These are phyloP conservation scores for Nectriaceae sp. DNA, from an alignment of 2,329 filamentous ascomycete species.

Conservation along the genomic window DNA sequence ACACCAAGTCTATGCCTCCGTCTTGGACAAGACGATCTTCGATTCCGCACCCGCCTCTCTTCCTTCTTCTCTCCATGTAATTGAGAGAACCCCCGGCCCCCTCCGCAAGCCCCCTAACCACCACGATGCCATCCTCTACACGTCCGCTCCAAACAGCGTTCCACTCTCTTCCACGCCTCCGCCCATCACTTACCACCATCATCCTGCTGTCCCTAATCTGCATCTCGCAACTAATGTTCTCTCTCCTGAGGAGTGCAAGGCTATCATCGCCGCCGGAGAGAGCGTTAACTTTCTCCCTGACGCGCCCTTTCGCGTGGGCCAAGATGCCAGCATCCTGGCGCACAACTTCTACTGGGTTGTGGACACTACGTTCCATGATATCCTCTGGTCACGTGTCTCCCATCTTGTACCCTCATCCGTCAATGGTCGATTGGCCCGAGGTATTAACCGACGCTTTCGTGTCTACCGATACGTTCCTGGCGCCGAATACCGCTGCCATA, in stretches of 20 bases:
- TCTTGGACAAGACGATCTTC: slow-evolving; percentile 59
- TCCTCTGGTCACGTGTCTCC: slow-evolving; percentile 62
- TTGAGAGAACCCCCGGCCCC: slow-evolving; percentile 62
- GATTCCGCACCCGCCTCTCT: slow-evolving; percentile 38
- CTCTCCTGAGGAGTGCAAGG: slow-evolving; percentile 60
- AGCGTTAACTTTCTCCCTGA: slow-evolving; percentile 67
- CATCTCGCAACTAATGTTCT: slow-evolving; percentile 62
- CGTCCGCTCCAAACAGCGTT: slow-evolving; percentile 59
- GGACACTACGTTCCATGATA: slow-evolving; percentile 63
- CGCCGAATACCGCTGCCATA: slow-evolving; percentile 71
- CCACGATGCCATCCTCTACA: slow-evolving; percentile 66
- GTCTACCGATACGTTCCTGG: slow-evolving; percentile 74
- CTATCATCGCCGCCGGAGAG: slow-evolving; percentile 68
- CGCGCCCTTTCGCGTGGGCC: slow-evolving; percentile 65
- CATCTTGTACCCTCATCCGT: slow-evolving; percentile 57
- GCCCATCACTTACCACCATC: slow-evolving; percentile 55
- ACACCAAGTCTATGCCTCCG: slow-evolving; percentile 54
- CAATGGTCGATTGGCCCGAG: slow-evolving; percentile 58
- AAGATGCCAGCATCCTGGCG: slow-evolving; percentile 64
- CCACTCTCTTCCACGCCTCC: slow-evolving; percentile 47
- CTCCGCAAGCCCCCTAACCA: slow-evolving; percentile 68
- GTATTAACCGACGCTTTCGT: slow-evolving; percentile 69
- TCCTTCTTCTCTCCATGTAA: slow-evolving; percentile 50
- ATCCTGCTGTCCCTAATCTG: slow-evolving; percentile 64
- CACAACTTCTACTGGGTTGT: slow-evolving; percentile 77